Base-by-base conservation (phyloP, 164 flowering plant species). In the Nymphaea colorata region DNA sequence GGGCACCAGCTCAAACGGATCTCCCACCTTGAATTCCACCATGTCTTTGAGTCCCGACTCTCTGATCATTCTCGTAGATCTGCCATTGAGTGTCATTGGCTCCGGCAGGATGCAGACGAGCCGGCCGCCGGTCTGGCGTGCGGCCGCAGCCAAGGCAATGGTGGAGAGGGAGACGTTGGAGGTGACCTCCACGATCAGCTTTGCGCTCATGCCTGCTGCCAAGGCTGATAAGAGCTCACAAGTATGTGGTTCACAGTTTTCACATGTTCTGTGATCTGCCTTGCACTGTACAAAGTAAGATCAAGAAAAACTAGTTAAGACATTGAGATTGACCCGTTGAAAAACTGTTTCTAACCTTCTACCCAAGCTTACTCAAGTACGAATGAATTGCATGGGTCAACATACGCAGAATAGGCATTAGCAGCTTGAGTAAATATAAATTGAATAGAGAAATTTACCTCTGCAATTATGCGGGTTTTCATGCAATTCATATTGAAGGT, bases 191-290 rank as follows among this genome's bases (percentile, higher is more conserved):
- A 86, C 86, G 3, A 86, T 82, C 59, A 84, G 78, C 61, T 82
- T 69, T 41, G 88, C 75, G n/a, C 73, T 78, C 79, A 74, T 83
- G n/a, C 91, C 88, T 2, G 91, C 91, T 17, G 88, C 91, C 53
- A 84, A 66, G 59, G 91, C 88, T 61, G 91, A 84, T 69, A 86
- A 71, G 76, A 84, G 83, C 64, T 84, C 90, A 15, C 57, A 51
- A 36, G 84, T 74, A 43, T 80, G 81, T 0, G 80, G 84, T 62
- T 79, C 85, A 4, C 77, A 59, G 2, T 73, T 64, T 25, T 70
- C 55, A 6, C 47, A n/a, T 51, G 65, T 67, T 43, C 45, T 73
- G 1, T 68, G 67, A 51, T 75, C 64, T 15, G 41, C 42, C 55
- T 57, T 72, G 53, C 83, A 77, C 83, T 82, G 72, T 16, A 57